Base-by-base conservation (phyloP, 306 rosid genomes). In the Rubus idaeus region DNA sequence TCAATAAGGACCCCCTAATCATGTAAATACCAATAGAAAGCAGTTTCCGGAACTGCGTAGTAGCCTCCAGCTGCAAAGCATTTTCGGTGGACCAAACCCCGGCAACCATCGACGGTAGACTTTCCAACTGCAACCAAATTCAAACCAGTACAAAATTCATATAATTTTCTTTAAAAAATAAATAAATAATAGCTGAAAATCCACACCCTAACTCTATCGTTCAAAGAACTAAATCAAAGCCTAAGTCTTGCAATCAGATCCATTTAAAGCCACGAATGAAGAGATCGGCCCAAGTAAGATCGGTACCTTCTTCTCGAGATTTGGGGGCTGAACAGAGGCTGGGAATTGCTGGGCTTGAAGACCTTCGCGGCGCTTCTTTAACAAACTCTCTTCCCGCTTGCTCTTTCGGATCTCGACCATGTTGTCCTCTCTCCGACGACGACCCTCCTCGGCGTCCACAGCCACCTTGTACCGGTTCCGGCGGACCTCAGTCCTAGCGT, bases 401-500 rank as follows among this genome's bases (percentile, higher is more conserved):
- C 84, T 93, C 88, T 93, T 93, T 0, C 98, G 93, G 90, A 93
- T 93, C 96, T 93, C 98, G 13, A 91, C 98, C 94, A 91, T 84
- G 75, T 91, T 89, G 81, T 93, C 98, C 83, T 93, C 98, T 64
- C 98, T 83, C 78, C 98, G 52, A 49, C 98, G 87, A 68, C 98
- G 98, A 16, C 98, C 96, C 77, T 93, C 98, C 5, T 93, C 98
- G 37, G 98, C 96, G 68, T 91, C 96, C 39, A 93, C 98, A 8
- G 95, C 88, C 71, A 89, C 96, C 88, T 93, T 93, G 89, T 93
- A 93, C 35, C 98, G 83, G 93, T 89, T 93, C 75, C 98, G 95
- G 80, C 98, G 98, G 76, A 89, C 93, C 84, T 93, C 96, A 12
- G 95, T 88, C 83, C 95, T 91, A 17, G 90, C 88, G 87, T 75